A percentile compares a stretch with the other conserved stretches of the same genome.
Evolutionary conservation across 306 rosid species (phyloP).

Genomic region (Quercus cerris): DNA sequence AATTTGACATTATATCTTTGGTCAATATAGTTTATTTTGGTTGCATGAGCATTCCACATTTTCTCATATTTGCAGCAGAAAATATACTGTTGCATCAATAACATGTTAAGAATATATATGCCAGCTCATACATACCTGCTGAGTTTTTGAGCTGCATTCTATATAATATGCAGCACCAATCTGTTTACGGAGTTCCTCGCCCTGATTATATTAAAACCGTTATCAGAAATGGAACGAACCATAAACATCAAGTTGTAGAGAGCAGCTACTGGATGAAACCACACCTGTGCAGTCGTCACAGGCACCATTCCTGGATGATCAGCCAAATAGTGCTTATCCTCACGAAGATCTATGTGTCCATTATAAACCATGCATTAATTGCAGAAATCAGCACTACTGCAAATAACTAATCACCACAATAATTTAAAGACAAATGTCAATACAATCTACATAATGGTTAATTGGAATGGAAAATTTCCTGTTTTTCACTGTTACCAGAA

Average conservation of each 20-base stretch:
- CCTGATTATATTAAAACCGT: constrained; percentile 46
- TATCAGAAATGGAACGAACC: not conserved
- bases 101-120: constrained; percentile 13
- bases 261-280: constrained; percentile 16
- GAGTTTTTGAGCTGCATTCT: constrained; percentile 97
- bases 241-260: constrained; percentile 8
- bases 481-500: not conserved
- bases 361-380: constrained; percentile 21
- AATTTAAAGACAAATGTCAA: constrained; percentile 4
- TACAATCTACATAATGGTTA: not conserved
- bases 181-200: constrained; percentile 90
- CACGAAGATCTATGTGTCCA: constrained; percentile 69
- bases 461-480: not conserved
- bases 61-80: not conserved
- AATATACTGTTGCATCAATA: not conserved
- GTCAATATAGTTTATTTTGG: not conserved
- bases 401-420: constrained; percentile 8
- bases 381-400: constrained; percentile 12
- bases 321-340: constrained; percentile 79
- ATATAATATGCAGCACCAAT: constrained; percentile 74
- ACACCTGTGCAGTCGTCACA: constrained; percentile 78
- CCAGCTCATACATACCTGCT: constrained; percentile 56
- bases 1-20: not conserved
- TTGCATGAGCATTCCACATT: not conserved
- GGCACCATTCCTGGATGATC: constrained; percentile 91